Conservation (phyloP, 345 rosid species). For the Eucalyptus tenuipes region DNA sequence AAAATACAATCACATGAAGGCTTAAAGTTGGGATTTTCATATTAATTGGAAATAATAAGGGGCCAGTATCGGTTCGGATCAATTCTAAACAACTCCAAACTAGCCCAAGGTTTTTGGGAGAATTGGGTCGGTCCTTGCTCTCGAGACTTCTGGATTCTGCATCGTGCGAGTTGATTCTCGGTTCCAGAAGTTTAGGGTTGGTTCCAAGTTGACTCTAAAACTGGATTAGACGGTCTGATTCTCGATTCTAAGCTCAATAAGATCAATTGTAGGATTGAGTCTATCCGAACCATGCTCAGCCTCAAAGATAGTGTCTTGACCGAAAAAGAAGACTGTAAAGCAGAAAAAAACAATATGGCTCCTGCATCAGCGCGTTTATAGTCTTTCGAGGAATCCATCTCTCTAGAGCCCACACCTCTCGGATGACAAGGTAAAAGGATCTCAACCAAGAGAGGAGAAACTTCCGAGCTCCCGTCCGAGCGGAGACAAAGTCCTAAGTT, state of each 20-base stretch:
- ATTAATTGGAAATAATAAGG: too few species aligned
- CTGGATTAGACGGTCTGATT: rapidly evolving
- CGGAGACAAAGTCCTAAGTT: neutral
- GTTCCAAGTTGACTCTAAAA: rapidly evolving
- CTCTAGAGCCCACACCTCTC: neutral
- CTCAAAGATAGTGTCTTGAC: too few species aligned
- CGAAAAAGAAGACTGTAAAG: too few species aligned
- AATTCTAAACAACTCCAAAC: rapidly evolving
- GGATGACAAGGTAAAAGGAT: neutral
- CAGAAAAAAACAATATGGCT: too few species aligned
- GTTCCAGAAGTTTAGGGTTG: rapidly evolving
- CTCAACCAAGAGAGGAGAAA: neutral
- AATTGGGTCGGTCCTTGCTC: rapidly evolving
- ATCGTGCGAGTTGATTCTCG: rapidly evolving
- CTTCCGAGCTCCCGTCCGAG: neutral
- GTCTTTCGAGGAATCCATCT: neutral
- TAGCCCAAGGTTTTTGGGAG: too few species aligned
- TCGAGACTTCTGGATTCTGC: rapidly evolving
- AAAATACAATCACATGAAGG: neutral
- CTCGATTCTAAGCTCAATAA: too few species aligned
- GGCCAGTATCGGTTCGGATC: rapidly evolving
- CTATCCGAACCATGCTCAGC: too few species aligned
- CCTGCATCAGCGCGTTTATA: neutral
- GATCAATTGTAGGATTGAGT: too few species aligned
- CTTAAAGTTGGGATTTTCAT: neutral